Evolutionary conservation across 2,329 filamentous ascomycete genomes (phyloP), one percentile per base, ranked within the genome.

Genomic region (Elsinoe australis): DNA sequence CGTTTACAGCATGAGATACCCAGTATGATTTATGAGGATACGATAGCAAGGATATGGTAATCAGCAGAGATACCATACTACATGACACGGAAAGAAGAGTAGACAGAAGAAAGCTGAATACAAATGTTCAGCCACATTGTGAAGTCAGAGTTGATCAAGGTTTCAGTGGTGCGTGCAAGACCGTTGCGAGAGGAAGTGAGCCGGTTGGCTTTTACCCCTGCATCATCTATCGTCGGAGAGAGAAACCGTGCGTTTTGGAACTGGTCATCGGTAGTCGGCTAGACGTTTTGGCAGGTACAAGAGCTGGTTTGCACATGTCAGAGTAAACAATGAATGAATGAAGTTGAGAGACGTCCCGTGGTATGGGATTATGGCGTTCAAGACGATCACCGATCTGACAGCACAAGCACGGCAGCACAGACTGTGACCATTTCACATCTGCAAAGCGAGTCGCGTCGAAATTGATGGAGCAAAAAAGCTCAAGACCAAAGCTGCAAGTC

Each of bases 151-250:
- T 26, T 14, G 15, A 28, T 21, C 18, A 41, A 21, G 17, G 17
- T 41, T 41, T 21, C 12, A 24, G 26, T n/a, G 21, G 15, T 26
- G 10, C 9, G 15, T 41, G 36, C 36, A 41, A 26, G 12, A 17
- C 39, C 39, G 39, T 44, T 44, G 39, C 38, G 14, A 42, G 22
- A 42, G 38, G 38, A 29, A 42, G 38, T 26, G 21, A 42, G 38
- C 38, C 38, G 38, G 29, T 8, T 17, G 34, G 34, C 22, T 19
- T 21, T 21, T 41, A 39, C 35, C 35, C 35, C 35, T 39, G 35
- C 35, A 39, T 39, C 35, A 19, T 31, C 22, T 4, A 44, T 29
- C 24, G 39, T 31, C 22, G 39, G 22, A 44, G 39, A 44, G 39
- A 29, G 39, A 44, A n/a, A 17, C 24, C 22, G 6, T 29, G 4